Evolutionary conservation across 164 flowering plant species (phyloP).

Genomic region (Vitis labrusca): DNA sequence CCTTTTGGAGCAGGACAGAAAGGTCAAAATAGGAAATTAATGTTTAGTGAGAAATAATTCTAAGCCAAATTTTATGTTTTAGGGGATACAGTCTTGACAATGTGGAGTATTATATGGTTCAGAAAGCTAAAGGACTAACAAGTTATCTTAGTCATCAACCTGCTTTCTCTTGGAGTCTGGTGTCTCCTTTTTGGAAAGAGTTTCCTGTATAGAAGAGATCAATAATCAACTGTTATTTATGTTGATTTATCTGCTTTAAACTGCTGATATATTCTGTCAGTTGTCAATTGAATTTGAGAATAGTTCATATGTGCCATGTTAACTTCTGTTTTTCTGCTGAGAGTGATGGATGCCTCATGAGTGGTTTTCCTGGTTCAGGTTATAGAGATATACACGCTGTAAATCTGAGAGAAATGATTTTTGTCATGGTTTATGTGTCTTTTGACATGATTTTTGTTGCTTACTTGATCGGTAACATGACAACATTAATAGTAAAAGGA

Average conservation of each 20-base stretch:
- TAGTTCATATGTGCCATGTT: not conserved
- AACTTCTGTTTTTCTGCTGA: too few species aligned
- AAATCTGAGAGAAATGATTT: slow-evolving; percentile 65
- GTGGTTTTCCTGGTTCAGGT: slow-evolving; percentile 32
- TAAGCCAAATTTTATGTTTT: too few species aligned
- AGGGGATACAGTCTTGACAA: too few species aligned
- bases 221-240: not conserved
- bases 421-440: slow-evolving; percentile 60
- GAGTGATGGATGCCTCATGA: too few species aligned
- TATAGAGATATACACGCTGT: slow-evolving; percentile 77
- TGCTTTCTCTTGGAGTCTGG: too few species aligned
- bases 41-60: too few species aligned
- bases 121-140: too few species aligned
- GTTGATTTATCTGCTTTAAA: not conserved
- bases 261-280: not conserved
- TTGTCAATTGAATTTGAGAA: not conserved
- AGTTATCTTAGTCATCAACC: too few species aligned
- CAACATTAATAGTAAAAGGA: slow-evolving; percentile 69
- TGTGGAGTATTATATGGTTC: too few species aligned
- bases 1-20: too few species aligned
- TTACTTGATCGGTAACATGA: slow-evolving; percentile 67
- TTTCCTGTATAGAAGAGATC: not conserved
- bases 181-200: too few species aligned
- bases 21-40: too few species aligned
- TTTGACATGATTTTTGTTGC: slow-evolving; percentile 74